Evolutionary conservation across 2,329 filamentous ascomycete species (phyloP).

Genomic region (Trichophyton benhamiae): DNA sequence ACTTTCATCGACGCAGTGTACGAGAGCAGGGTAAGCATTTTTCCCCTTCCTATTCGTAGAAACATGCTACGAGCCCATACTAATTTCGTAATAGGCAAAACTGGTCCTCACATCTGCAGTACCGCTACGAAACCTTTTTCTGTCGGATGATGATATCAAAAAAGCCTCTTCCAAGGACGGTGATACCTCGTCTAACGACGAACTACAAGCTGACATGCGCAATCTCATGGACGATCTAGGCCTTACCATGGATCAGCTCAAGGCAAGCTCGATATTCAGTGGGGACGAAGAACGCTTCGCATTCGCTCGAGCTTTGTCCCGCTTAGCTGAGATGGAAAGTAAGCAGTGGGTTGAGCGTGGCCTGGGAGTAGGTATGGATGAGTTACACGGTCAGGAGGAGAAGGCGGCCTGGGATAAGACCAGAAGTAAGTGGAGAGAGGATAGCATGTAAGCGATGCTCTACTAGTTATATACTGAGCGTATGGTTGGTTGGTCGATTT

Average conservation of each 20-base stretch:
- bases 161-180: conserved; percentile 28
- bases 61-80: not conserved
- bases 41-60: not conserved
- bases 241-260: conserved; percentile 70
- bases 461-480: not conserved
- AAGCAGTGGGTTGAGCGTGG: conserved; percentile 87
- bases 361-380: conserved; percentile 38
- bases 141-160: conserved; percentile 58
- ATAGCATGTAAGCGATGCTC: conserved; percentile 28
- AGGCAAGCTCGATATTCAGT: conserved; percentile 74
- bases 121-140: conserved; percentile 73
- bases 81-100: conserved; percentile 53
- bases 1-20: conserved; percentile 97
- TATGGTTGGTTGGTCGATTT: not conserved
- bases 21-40: conserved; percentile 47
- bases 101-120: conserved; percentile 84
- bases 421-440: conserved; percentile 39
- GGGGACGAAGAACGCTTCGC: conserved; percentile 96
- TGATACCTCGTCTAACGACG: conserved; percentile 21
- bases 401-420: conserved; percentile 38
- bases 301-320: conserved; percentile 75
- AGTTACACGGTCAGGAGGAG: conserved; percentile 33
- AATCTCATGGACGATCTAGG: conserved; percentile 79
- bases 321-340: conserved; percentile 85
- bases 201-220: conserved; percentile 54